These are phyloP conservation scores for Neophaeococcomyces aloes DNA, from an alignment of 2,329 filamentous ascomycete genomes.

Conservation along the genomic window DNA sequence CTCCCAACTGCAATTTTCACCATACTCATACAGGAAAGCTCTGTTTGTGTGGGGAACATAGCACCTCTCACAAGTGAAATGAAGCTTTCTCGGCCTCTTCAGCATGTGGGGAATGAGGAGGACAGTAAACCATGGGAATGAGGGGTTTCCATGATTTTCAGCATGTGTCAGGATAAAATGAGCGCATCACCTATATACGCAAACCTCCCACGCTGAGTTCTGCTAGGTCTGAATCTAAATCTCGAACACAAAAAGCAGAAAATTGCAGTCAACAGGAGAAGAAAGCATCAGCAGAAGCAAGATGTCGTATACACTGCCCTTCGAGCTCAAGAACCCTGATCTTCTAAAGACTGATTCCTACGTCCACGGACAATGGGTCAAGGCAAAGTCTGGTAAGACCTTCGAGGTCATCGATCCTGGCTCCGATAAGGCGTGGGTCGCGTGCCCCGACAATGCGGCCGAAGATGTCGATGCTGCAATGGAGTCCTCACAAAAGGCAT, in stretches of 20 bases:
- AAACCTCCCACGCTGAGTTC: not conserved
- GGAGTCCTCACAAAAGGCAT: constrained; percentile 49
- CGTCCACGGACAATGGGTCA: constrained; percentile 40
- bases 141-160: constrained; percentile 1
- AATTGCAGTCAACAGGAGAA: not conserved
- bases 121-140: not conserved
- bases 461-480: constrained; percentile 55
- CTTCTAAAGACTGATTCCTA: constrained; percentile 43
- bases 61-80: not conserved
- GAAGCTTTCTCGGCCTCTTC: not conserved
- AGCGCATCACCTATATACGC: not conserved
- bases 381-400: constrained; percentile 36
- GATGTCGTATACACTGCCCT: constrained; percentile 23
- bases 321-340: constrained; percentile 38
- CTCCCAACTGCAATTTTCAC: not conserved
- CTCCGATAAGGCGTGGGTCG: constrained; percentile 41
- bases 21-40: not conserved
- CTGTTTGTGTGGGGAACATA: not conserved
- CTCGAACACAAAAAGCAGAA: no score
- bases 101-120: not conserved
- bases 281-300: not conserved
- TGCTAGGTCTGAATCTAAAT: no score
- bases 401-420: constrained; percentile 47
- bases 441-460: constrained; percentile 39
- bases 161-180: no score